These are phyloP conservation scores for Solanum hybrid DNA, from an alignment of 305 asterid genomes.

Conservation along the genomic window DNA sequence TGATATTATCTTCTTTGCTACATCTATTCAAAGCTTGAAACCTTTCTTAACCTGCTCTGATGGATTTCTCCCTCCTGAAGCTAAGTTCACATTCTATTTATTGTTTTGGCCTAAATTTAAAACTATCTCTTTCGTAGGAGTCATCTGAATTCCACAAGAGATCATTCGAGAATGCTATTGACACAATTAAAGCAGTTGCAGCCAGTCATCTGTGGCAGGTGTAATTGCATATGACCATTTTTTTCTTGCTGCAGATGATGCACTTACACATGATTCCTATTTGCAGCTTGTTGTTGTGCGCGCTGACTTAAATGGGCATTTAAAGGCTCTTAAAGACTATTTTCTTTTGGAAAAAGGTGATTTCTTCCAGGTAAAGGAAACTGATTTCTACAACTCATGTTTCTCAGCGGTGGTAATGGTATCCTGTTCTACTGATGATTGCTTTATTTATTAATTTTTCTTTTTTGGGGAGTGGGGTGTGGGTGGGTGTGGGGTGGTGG, in stretches of 20 bases:
- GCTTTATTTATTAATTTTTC: not conserved
- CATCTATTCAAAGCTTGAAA: not conserved
- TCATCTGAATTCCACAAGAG: constrained; percentile 91
- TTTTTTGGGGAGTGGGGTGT: not conserved
- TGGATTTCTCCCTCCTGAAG: constrained; percentile 1
- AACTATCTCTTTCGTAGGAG: constrained; percentile 41
- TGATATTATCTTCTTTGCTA: not conserved
- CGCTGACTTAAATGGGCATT: constrained; percentile 96
- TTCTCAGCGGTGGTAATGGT: not conserved
- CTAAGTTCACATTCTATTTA: not conserved
- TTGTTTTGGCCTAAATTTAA: not conserved
- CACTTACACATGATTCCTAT: constrained; percentile 16
- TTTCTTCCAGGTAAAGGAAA: constrained; percentile 72
- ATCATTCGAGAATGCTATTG: constrained; percentile 77
- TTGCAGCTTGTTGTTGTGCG: constrained; percentile 96
- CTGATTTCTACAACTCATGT: not conserved
- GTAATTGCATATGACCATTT: constrained; percentile 12
- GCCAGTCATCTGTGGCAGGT: constrained; percentile 99
- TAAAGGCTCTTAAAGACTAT: constrained; percentile 96
- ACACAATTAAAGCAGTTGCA: constrained; percentile 79
- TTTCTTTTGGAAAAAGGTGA: constrained; percentile 97
- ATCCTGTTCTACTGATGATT: not conserved
- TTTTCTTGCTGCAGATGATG: constrained; percentile 10
- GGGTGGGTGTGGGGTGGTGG: not conserved
- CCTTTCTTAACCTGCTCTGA: not conserved